Percentiles rank a stretch among this genome's conserved stretches.
Conservation (phyloP, 1,139 yeast genomes). For the Hansenula sp. region DNA sequence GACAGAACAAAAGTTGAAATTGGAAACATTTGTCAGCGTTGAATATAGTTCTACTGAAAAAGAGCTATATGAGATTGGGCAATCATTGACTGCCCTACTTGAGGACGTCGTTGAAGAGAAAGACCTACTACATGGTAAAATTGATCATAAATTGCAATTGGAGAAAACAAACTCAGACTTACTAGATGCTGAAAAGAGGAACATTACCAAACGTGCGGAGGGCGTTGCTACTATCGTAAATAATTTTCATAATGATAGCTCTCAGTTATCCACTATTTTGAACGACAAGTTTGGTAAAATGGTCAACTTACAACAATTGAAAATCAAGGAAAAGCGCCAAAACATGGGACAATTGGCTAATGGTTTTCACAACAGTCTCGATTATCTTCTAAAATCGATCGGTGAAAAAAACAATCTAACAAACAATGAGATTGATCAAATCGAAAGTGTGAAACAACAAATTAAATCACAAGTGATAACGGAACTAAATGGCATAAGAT, state of each 20-base stretch:
- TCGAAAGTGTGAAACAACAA: conserved; percentile 12
- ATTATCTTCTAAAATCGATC: conserved; percentile 6
- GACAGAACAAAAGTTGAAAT: conserved; percentile 16
- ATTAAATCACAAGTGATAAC: conserved; percentile 11
- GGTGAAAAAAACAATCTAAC: conserved; percentile 1
- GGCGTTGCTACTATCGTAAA: conserved; percentile 4
- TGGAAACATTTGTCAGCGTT: conserved; percentile 19
- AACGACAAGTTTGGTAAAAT: conserved; percentile 7
- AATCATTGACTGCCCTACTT: conserved; percentile 6
- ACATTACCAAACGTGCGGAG: conserved; percentile 3
- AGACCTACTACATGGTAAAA: conserved; percentile 15
- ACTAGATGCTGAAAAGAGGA: conserved; percentile 8
- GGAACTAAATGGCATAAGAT: conserved; percentile 5
- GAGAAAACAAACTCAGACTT: conserved; percentile 12
- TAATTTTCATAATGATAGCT: conserved; percentile 9
- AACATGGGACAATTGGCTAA: conserved; percentile 4
- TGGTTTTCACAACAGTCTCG: conserved; percentile 5
- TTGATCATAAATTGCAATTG: conserved; percentile 13
- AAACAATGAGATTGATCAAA: conserved; percentile 8
- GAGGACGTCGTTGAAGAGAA: conserved; percentile 13
- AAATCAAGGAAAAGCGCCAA: conserved; percentile 9
- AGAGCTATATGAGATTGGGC: conserved; percentile 14
- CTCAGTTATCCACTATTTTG: conserved; percentile 5
- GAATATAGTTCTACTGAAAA: conserved; percentile 23
- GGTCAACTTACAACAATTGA: conserved; percentile 10